Conservation (phyloP, 2,329 filamentous ascomycete species). For the Pseudocercospora vitis region DNA sequence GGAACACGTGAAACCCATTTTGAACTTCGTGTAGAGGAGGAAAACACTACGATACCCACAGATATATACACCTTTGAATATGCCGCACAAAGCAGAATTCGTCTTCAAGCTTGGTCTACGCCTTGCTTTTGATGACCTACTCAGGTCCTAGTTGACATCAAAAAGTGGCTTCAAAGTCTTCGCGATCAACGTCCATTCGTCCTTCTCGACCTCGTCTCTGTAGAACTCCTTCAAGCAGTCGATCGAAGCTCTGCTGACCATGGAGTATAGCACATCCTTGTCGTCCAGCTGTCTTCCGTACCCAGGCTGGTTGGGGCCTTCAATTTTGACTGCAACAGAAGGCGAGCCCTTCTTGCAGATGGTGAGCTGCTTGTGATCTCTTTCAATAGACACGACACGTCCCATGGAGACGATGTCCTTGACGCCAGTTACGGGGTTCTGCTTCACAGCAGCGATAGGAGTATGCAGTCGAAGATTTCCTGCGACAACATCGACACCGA, state of each 20-base stretch:
- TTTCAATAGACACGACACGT: constrained; percentile 94
- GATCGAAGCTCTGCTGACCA: constrained; percentile 84
- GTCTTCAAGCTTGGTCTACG: not conserved
- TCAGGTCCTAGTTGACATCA: constrained; percentile 56
- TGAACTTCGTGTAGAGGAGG: no score
- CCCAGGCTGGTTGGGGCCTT: constrained; percentile 85
- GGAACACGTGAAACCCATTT: no score
- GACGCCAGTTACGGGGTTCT: constrained; percentile 71
- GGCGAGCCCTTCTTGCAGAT: constrained; percentile 95
- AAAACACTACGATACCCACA: no score
- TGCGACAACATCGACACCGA: constrained; percentile 94
- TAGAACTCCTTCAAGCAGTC: constrained; percentile 97
- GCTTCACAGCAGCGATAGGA: constrained; percentile 83
- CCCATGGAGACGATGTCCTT: constrained; percentile 85
- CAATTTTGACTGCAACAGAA: constrained; percentile 97
- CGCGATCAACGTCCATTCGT: constrained; percentile 92
- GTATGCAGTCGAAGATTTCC: constrained; percentile 84
- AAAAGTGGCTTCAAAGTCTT: constrained; percentile 88
- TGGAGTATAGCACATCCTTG: constrained; percentile 80
- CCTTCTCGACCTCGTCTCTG: constrained; percentile 78
- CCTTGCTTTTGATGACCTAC: not conserved
- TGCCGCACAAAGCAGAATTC: not conserved
- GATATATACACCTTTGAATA: not conserved
- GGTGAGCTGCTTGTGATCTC: constrained; percentile 91
- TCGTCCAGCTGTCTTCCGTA: constrained; percentile 97